Base-by-base conservation (phyloP, 306 rosid genomes). In the Quercus robur region DNA sequence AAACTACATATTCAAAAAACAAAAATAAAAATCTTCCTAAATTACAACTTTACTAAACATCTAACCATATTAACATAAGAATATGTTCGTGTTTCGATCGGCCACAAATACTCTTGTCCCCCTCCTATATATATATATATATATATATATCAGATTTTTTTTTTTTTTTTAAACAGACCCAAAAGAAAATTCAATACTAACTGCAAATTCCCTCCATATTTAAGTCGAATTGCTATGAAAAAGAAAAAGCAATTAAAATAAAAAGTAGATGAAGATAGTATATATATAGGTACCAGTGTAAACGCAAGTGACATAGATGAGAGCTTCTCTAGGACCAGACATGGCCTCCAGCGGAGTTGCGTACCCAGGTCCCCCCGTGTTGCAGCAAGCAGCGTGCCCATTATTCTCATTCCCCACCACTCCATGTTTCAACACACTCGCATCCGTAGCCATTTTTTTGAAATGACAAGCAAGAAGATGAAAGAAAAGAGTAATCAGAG, bases 311-410 rank as follows among this genome's bases (percentile, higher is more conserved):
- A 95, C 94, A 76, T 95, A 95, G 79, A 95, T 75, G 55, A 95
- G 85, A 68, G 87, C 67, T 58, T 95, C 99, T 84, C 79, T 87
- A 13, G 99, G 97, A 82, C 97, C 99, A 57, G 91, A 75, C 91
- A 95, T 91, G 86, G 99, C 97, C 18, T 85, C 85, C 14, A 89
- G 77, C 0, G 98, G 99, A 3, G 92, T 57, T 72, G 94, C 93
- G 67, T 93, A 95, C 2, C 99, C 97, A 1, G 99, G 99, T 11
- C 99, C 97, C 64, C 44, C 44, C 44, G 72, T 74, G 70, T 75
- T 75, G 85, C 97, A 93, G 86, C 97, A 90, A 2, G 79, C 82
- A 63, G 25, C 46, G 49, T 33, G 23, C 14, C 6, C 52, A 38
- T 38, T 38, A 18, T 74, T 69, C 76, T 79, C 70, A 78, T 77